Conservation (phyloP, 78 protist species). For the Dictyostelium brefeldianum region DNA sequence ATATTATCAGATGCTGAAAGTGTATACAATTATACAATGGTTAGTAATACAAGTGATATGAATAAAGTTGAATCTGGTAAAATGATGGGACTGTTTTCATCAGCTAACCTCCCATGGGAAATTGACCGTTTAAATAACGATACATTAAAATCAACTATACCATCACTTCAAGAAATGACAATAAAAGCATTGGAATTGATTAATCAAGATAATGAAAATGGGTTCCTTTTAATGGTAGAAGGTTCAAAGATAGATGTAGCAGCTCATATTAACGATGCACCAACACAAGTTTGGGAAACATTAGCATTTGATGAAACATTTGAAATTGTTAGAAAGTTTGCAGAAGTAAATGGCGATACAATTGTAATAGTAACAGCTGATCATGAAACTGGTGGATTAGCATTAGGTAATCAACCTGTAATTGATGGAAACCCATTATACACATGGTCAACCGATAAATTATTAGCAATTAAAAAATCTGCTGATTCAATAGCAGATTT, state of each 20-base stretch:
- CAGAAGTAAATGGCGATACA: conserved; percentile 74
- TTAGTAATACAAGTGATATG: background rate
- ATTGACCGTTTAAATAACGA: conserved; percentile 44
- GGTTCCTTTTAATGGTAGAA: conserved; percentile 72
- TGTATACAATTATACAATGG: background rate
- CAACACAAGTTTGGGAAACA: conserved; percentile 68
- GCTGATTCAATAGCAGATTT: background rate
- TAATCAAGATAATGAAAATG: conserved; percentile 36
- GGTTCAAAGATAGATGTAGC: conserved; percentile 87
- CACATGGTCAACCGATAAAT: conserved; percentile 39
- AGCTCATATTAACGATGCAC: conserved; percentile 87
- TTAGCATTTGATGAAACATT: conserved; percentile 56
- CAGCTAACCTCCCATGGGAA: conserved; percentile 60
- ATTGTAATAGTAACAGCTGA: conserved; percentile 81
- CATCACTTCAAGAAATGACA: conserved; percentile 73
- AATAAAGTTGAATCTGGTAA: conserved; percentile 6
- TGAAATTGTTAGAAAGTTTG: conserved; percentile 58
- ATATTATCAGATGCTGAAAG: background rate
- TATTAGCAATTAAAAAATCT: conserved; percentile 31
- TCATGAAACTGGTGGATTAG: conserved; percentile 91
- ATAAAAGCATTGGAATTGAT: conserved; percentile 43
- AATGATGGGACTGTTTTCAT: conserved; percentile 54
- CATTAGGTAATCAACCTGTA: conserved; percentile 31
- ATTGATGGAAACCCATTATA: conserved; percentile 6
- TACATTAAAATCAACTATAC: background rate